These are phyloP conservation scores for Leucocoprinus leucothites DNA, from an alignment of 768 basidiomycete species.

Conservation along the genomic window DNA sequence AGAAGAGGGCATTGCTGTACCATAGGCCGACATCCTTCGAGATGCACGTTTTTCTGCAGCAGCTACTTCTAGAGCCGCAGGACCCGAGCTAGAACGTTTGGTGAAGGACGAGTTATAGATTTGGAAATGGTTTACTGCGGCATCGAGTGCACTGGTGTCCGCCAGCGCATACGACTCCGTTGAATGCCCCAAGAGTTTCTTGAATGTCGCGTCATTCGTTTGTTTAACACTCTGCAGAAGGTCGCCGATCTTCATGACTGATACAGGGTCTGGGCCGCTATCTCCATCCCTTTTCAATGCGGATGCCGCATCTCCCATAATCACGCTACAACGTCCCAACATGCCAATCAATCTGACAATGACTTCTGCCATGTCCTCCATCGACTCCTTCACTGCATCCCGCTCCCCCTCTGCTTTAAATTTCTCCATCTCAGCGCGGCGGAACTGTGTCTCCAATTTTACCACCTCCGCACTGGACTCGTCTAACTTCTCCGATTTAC, in stretches of 20 bases:
- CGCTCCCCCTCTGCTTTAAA: conserved; percentile 63
- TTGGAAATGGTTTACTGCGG: conserved; percentile 46
- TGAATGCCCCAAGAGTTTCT: conserved; percentile 62
- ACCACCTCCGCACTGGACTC: conserved; percentile 66
- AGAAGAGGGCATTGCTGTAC: conserved; percentile 46
- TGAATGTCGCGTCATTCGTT: conserved; percentile 70
- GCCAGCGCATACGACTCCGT: conserved; percentile 54
- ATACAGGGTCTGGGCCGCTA: conserved; percentile 27
- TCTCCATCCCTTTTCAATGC: conserved; percentile 29
- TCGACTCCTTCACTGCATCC: conserved; percentile 58
- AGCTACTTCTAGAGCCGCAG: conserved; percentile 37
- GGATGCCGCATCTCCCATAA: conserved; percentile 57
- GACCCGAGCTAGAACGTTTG: conserved; percentile 48
- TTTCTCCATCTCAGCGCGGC: conserved; percentile 69
- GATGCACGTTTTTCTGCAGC: conserved; percentile 22
- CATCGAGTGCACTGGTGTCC: conserved; percentile 26
- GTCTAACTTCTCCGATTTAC: conserved; percentile 76
- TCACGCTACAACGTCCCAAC: conserved; percentile 74
- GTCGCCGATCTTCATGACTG: conserved; percentile 45
- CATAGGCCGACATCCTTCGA: conserved; percentile 38
- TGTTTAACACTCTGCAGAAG: conserved; percentile 55
- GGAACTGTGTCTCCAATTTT: conserved; percentile 63
- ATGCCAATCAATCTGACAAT: conserved; percentile 75
- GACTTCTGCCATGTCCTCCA: conserved; percentile 62
- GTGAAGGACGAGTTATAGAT: conserved; percentile 48